Percentiles rank a stretch among this genome's conserved stretches.
Conservation (phyloP, 192 early-diverging fungal genomes). For the Rhizoclosmatium globosum region DNA sequence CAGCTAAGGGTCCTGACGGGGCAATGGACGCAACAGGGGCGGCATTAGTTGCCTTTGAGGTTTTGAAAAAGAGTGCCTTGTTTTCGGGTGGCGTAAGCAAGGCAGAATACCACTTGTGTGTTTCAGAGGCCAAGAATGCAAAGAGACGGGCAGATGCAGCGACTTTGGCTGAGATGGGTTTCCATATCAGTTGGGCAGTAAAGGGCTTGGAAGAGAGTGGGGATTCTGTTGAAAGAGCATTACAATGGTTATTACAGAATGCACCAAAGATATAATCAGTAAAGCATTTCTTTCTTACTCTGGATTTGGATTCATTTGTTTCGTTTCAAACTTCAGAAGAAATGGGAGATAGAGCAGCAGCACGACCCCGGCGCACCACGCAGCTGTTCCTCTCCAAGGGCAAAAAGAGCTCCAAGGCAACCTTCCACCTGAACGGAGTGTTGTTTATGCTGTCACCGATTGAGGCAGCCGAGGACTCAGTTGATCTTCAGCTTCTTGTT, state of each 20-base stretch:
- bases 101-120: slow-evolving; percentile 67
- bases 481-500: slow-evolving; percentile 13
- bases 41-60: slow-evolving; percentile 62
- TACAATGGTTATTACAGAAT: slow-evolving; percentile 66
- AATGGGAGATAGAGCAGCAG: too few species aligned
- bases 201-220: slow-evolving; percentile 66
- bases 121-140: slow-evolving; percentile 61
- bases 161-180: slow-evolving; percentile 36
- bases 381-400: slow-evolving; percentile 29
- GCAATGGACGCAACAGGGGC: slow-evolving; percentile 71
- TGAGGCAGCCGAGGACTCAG: neutral
- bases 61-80: slow-evolving; percentile 50
- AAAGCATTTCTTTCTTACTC: too few species aligned
- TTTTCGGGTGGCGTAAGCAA: neutral
- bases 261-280: slow-evolving; percentile 55
- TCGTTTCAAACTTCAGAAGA: too few species aligned
- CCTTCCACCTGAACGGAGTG: slow-evolving; percentile 22
- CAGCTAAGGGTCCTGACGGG: neutral
- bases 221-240: slow-evolving; percentile 60
- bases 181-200: slow-evolving; percentile 70
- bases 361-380: neutral
- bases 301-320: too few species aligned
- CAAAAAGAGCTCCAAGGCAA: slow-evolving; percentile 27
- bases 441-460: slow-evolving; percentile 23
- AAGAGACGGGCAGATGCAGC: slow-evolving; percentile 40